phyloP scores from a whole-genome alignment of 495 filamentous ascomycete genomes.

The Penicillium riverlandense region DNA sequence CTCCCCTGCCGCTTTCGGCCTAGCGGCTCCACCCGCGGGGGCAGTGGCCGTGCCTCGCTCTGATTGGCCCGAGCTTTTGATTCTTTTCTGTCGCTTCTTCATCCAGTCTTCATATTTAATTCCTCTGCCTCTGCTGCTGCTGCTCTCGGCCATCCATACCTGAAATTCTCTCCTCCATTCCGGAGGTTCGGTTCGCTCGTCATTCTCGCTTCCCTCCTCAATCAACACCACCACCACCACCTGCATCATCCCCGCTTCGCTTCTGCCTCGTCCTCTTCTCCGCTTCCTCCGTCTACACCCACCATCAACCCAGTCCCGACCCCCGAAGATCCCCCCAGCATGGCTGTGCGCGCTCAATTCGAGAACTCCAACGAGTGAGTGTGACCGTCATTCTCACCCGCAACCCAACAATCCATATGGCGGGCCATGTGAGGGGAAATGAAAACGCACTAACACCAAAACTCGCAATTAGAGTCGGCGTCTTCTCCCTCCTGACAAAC shows the following conservation, averaged over 20 bases:
- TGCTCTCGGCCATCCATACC: no score
- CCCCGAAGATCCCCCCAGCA: conserved; percentile 18
- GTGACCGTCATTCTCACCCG: neutral
- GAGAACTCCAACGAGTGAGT: conserved; percentile 97
- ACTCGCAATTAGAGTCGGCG: conserved; percentile 56
- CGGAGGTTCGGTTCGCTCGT: neutral
- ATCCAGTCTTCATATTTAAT: no score
- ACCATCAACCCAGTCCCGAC: no score
- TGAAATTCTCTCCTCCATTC: no score
- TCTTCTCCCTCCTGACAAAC: conserved; percentile 93
- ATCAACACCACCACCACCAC: no score
- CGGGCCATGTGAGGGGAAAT: conserved; percentile 6
- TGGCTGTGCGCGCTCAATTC: conserved; percentile 86
- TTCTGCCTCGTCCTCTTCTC: neutral
- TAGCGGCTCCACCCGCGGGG: conserved; percentile 12
- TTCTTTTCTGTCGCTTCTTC: neutral
- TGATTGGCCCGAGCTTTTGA: conserved; percentile 21
- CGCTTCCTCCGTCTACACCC: conserved; percentile 2
- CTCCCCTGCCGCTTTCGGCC: neutral
- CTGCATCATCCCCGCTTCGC: no score
- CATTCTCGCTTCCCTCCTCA: neutral
- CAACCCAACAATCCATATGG: neutral
- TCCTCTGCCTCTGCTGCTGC: no score
- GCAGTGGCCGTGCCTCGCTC: neutral
- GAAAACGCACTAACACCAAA: neutral